Evolutionary conservation across 305 asterid genomes (phyloP), one percentile per base, ranked within the genome.

Genomic region (Rubia peregrina): DNA sequence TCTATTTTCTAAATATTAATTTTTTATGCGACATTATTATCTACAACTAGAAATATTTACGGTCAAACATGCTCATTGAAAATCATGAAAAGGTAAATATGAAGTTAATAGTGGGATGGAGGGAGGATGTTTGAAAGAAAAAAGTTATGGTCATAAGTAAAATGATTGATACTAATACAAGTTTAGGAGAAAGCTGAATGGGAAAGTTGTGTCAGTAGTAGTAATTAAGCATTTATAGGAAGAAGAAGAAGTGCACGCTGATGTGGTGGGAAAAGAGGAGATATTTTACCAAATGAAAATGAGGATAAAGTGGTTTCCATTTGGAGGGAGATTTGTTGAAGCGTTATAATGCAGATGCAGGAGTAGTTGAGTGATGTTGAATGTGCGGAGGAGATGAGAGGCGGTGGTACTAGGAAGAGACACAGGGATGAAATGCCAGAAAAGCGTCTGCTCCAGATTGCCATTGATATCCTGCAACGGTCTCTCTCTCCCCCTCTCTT

Each of bases 381-480:
- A 22, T 57, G 49, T 5, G 12, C 0, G 49, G 6, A 57, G 12
- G 7, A 57, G 62, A 57, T 51, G 36, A 57, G 62, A 7, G 62
- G 62, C 5, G 62, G 62, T 9, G 30, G 30, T 2, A 30, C 57
- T 13, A 62, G 41, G 67, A 24, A 51, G 59, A 51, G 59, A 17
- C 22, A 51, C 22, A 5, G 16, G 40, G 67, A 1, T 33, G 48
- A 63, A 5, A 49, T 89, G 80, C 98, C 97, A 38, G 81, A 78
- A 24, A 92, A 89, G 72, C 86, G 78, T 43, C 42, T 76, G 43
- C 93, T 92, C 1, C 86, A 86, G 87, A 87, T 85, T 7, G 83
- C 87, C 72, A 92, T 92, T 30, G 97, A 90, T 69, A 82, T 85
- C 69, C 80, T 92, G 3, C 97, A 90, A 71, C 81, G 95, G 98